Conservation (phyloP, 2,329 filamentous ascomycete species). For the Neobulgaria alba region DNA sequence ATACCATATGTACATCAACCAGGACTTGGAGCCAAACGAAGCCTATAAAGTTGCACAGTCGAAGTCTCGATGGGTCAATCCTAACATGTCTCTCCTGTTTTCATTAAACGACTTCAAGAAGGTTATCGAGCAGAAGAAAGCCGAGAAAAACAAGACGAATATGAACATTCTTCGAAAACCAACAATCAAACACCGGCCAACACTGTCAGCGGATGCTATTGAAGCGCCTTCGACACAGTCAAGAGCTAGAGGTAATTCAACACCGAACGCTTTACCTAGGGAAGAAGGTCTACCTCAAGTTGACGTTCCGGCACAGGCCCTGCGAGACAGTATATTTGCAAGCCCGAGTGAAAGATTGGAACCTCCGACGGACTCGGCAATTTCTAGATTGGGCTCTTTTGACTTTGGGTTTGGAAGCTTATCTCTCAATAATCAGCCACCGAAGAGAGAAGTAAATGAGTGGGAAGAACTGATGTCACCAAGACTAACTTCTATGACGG, state of each 20-base stretch:
- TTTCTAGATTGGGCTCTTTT: conserved; percentile 18
- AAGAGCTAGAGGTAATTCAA: conserved; percentile 45
- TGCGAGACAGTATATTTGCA: conserved; percentile 4
- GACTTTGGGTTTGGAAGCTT: conserved; percentile 24
- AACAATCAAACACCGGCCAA: conserved; percentile 51
- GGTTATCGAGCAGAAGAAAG: conserved; percentile 44
- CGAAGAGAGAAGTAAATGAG: conserved; percentile 11
- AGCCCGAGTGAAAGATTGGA: conserved; percentile 10
- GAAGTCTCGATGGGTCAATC: conserved; percentile 80
- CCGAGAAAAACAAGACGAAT: conserved; percentile 23
- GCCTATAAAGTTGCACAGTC: conserved; percentile 74
- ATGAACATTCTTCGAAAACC: conserved; percentile 37
- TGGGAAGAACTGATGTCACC: conserved; percentile 27
- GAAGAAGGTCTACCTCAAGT: conserved; percentile 5
- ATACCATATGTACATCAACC: conserved; percentile 74
- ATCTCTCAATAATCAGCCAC: conserved; percentile 7
- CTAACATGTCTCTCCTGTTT: conserved; percentile 89
- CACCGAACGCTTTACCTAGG: conserved; percentile 32
- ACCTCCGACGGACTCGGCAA: conserved; percentile 3
- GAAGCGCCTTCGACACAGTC: conserved; percentile 36
- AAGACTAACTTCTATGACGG: conserved; percentile 27
- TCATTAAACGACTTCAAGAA: conserved; percentile 76
- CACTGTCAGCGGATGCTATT: conserved; percentile 48
- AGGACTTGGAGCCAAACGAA: conserved; percentile 69
- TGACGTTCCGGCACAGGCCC: conserved; percentile 6